These are phyloP conservation scores for Ruellia speciosa DNA, from an alignment of 305 asterid genomes.

Conservation along the genomic window DNA sequence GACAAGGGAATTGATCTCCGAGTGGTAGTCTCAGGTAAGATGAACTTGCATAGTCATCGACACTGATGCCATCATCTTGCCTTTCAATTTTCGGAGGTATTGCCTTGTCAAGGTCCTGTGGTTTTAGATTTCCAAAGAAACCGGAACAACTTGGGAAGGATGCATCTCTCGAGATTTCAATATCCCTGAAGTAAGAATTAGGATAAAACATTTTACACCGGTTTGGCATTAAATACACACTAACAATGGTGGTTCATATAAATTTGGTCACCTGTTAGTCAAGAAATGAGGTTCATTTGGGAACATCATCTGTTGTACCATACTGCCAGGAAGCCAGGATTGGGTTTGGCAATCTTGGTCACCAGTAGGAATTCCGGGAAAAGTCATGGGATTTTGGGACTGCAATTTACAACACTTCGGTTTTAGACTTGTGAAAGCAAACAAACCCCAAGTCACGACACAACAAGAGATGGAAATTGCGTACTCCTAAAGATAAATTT, in stretches of 20 bases:
- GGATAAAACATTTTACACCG: not conserved
- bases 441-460: too few relatives aligned
- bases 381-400: constrained; percentile 30
- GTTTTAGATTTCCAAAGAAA: constrained; percentile 35
- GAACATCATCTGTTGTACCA: constrained; percentile 25
- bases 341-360: constrained; percentile 31
- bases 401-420: constrained; percentile 10
- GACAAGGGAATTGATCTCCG: constrained; percentile 36
- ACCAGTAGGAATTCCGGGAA: constrained; percentile 24
- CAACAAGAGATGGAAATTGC: not conserved
- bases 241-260: not conserved
- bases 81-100: constrained; percentile 34
- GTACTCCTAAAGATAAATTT: not conserved
- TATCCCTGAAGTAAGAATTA: constrained; percentile 28
- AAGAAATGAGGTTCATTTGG: constrained; percentile 32
- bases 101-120: constrained; percentile 32
- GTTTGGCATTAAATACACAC: not conserved
- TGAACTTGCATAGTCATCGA: constrained; percentile 48
- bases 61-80: constrained; percentile 39
- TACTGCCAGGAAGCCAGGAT: constrained; percentile 35
- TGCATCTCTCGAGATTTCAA: constrained; percentile 42
- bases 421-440: too few relatives aligned
- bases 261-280: constrained; percentile 30
- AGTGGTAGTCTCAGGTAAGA: constrained; percentile 41
- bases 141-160: constrained; percentile 39